Evolutionary conservation across 257 asterid genomes (phyloP).

Genomic region (Solanum neorickii): DNA sequence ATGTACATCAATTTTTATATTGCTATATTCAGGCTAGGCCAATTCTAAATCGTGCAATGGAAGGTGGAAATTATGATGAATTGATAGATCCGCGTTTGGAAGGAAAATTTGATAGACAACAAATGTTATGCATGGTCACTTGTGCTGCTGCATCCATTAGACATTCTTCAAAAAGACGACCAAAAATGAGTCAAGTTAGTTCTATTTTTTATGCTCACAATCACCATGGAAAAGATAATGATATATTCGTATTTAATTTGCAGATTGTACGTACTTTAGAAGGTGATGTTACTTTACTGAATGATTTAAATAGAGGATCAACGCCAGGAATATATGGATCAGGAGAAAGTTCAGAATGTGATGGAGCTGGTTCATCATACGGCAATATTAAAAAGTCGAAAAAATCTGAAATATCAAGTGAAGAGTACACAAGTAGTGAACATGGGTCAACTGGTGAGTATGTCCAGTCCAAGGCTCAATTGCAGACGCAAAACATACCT

Average conservation of each 20-base stretch:
- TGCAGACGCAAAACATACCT: background rate
- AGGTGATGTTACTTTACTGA: conserved; percentile 52
- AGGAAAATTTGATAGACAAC: conserved; percentile 26
- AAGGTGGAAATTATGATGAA: conserved; percentile 38
- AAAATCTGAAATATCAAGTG: background rate
- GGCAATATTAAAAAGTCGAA: background rate
- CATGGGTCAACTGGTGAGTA: background rate
- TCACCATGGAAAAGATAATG: background rate
- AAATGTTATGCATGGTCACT: conserved; percentile 45
- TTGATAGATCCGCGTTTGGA: conserved; percentile 59
- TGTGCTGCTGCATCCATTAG: conserved; percentile 75
- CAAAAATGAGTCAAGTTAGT: conserved; percentile 77
- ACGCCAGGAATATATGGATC: conserved; percentile 6
- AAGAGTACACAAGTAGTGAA: background rate
- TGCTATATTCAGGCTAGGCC: conserved; percentile 51
- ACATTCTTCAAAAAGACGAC: conserved; percentile 81
- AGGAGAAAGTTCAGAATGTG: conserved; percentile 3
- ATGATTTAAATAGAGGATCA: conserved; percentile 47
- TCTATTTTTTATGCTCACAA: background rate
- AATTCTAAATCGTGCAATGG: conserved; percentile 34
- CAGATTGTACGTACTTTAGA: conserved; percentile 66
- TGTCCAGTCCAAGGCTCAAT: background rate
- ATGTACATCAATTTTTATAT: background rate
- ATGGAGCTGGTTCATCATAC: background rate
- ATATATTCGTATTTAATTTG: background rate